phyloP scores from a whole-genome alignment of 805 yeast species.

The Lachancea nothofagi region DNA sequence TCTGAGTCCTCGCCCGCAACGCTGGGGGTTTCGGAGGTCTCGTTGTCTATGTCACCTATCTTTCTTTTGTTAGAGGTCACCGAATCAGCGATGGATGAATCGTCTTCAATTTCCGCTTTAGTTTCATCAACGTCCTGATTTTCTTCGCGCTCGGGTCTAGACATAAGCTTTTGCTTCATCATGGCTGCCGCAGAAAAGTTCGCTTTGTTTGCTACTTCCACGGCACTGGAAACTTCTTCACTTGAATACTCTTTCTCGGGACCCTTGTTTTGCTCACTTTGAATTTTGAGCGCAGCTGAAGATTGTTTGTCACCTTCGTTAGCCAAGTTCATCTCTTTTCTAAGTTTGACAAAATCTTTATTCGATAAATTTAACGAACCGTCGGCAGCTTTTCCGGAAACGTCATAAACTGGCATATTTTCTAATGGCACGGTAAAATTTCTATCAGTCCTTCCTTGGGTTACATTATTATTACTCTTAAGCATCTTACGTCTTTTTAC shows the following conservation, averaged over 20 bases:
- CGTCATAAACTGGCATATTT: constrained; percentile 71
- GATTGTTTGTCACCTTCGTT: constrained; percentile 66
- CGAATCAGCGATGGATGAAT: constrained; percentile 11
- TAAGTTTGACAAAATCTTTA: constrained; percentile 61
- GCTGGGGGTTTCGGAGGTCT: constrained; percentile 10
- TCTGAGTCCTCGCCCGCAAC: constrained; percentile 14
- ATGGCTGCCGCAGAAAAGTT: constrained; percentile 45
- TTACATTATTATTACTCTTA: constrained; percentile 45
- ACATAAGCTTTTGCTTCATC: constrained; percentile 33
- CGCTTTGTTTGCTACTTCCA: constrained; percentile 35
- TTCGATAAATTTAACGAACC: constrained; percentile 63
- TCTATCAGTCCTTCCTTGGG: constrained; percentile 62
- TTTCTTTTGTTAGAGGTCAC: not conserved
- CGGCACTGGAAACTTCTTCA: constrained; percentile 28
- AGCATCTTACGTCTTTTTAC: constrained; percentile 51
- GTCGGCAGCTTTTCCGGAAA: constrained; percentile 65
- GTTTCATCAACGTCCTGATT: constrained; percentile 11
- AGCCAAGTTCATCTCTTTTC: constrained; percentile 60
- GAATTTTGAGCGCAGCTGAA: constrained; percentile 52
- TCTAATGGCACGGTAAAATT: constrained; percentile 66
- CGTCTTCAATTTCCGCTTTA: constrained; percentile 14
- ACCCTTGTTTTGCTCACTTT: constrained; percentile 30
- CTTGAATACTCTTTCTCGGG: constrained; percentile 25
- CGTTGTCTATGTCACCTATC: constrained; percentile 20
- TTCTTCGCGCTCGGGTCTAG: constrained; percentile 23